A percentile compares a stretch with the other conserved stretches of the same genome.
phyloP scores from a whole-genome alignment of 225 moss, liverwort and hornwort species.

The Thuidium tamariscinum region DNA sequence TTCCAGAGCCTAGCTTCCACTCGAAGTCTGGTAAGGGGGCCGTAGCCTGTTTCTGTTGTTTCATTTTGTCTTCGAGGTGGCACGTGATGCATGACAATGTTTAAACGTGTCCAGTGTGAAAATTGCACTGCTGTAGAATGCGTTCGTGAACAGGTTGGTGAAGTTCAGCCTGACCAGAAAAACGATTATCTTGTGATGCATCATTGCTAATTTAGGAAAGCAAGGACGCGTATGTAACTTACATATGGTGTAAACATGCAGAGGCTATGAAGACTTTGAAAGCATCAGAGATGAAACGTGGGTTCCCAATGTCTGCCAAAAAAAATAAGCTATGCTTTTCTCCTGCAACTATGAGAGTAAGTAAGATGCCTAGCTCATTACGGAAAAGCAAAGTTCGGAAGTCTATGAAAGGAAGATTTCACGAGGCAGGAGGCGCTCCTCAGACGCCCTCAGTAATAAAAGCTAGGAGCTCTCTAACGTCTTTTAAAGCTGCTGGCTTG shows the following conservation, averaged over 20 bases:
- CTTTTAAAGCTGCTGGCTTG: not conserved
- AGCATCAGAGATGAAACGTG: not conserved
- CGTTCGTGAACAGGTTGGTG: not conserved
- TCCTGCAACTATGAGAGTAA: not conserved
- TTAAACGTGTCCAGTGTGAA: not conserved
- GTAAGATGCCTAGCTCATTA: not conserved
- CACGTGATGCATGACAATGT: not conserved
- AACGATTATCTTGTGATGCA: not conserved
- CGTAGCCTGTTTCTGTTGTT: not conserved
- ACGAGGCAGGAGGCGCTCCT: not conserved
- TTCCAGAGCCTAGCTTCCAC: not conserved
- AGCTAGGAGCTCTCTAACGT: not conserved
- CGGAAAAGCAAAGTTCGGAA: not conserved
- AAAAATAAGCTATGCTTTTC: not conserved
- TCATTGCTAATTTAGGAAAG: not conserved
- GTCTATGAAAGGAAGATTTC: not conserved
- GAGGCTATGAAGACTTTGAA: not conserved
- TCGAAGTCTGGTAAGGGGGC: conserved; percentile 2
- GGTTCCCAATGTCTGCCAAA: conserved; percentile 8
- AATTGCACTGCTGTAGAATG: not conserved
- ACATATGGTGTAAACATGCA: not conserved
- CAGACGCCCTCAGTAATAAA: not conserved
- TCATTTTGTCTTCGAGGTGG: not conserved
- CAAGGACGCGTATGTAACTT: not conserved
- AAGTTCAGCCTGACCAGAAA: not conserved